These are phyloP conservation scores for Ceratocystiopsis brevicomis DNA, from an alignment of 2,329 filamentous ascomycete genomes.

Conservation along the genomic window DNA sequence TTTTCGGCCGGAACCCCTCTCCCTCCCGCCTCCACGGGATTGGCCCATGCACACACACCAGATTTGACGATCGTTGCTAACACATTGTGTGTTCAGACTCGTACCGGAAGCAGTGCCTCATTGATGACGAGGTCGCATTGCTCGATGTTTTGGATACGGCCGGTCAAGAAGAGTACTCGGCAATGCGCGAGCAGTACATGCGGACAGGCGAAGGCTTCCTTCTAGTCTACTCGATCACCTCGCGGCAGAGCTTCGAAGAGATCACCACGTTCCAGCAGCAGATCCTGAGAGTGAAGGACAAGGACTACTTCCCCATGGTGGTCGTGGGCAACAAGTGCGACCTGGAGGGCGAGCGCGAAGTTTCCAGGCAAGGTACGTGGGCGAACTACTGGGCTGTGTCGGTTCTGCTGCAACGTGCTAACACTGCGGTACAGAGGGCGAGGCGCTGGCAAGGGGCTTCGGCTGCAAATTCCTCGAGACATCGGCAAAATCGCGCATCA, in stretches of 20 bases:
- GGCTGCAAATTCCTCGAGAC: constrained; percentile 98
- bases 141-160: constrained; percentile 97
- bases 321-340: constrained; percentile 99
- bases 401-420: neutral
- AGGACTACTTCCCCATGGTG: constrained; percentile 99
- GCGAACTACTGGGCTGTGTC: neutral
- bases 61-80: constrained; percentile 5
- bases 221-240: constrained; percentile 95
- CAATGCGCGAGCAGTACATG: constrained; percentile 99
- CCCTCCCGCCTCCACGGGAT: too few relatives aligned
- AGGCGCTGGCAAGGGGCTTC: constrained; percentile 68
- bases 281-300: constrained; percentile 95
- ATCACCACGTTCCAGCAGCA: constrained; percentile 98
- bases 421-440: constrained; percentile 50
- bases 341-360: constrained; percentile 80
- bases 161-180: constrained; percentile 96
- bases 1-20: too few relatives aligned
- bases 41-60: neutral
- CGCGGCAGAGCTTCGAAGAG: constrained; percentile 92
- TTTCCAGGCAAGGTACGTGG: constrained; percentile 68
- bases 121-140: constrained; percentile 93
- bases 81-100: constrained; percentile 44
- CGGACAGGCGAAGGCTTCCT: constrained; percentile 94
- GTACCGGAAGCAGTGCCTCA: constrained; percentile 98
- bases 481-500: constrained; percentile 92